Evolutionary conservation across 2,329 filamentous ascomycete genomes (phyloP).

Genomic region (Stagonosporopsis vannaccii): DNA sequence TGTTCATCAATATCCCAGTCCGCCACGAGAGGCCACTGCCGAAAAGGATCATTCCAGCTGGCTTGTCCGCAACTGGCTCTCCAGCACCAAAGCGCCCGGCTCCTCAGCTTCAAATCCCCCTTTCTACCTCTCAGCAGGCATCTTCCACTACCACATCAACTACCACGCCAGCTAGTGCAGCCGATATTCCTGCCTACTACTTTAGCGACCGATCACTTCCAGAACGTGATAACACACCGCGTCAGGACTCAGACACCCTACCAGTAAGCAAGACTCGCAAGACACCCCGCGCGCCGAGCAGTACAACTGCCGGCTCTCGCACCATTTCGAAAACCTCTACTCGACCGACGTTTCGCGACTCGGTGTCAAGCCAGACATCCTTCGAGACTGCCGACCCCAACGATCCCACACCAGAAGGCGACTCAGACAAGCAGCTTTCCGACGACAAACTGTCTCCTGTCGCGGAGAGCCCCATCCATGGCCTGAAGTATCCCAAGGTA

Average conservation of each 20-base stretch:
- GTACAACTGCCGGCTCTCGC: constrained; percentile 21
- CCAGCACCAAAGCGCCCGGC: constrained; percentile 16
- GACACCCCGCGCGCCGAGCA: constrained; percentile 32
- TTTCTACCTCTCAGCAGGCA: constrained; percentile 22
- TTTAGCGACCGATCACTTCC: constrained; percentile 32
- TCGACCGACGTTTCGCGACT: constrained; percentile 38
- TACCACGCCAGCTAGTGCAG: constrained; percentile 33
- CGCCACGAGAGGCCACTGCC: constrained; percentile 39
- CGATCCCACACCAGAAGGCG: constrained; percentile 57
- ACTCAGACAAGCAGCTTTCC: constrained; percentile 45
- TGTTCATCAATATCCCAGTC: constrained; percentile 44
- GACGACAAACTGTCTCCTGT: constrained; percentile 51
- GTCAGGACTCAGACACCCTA: constrained; percentile 10
- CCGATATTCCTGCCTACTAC: constrained; percentile 49
- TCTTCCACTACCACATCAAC: constrained; percentile 29
- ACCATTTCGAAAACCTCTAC: constrained; percentile 38
- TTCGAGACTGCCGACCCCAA: constrained; percentile 56
- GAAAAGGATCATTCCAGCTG: constrained; percentile 17
- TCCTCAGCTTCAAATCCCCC: constrained; percentile 13
- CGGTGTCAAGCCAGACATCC: constrained; percentile 50
- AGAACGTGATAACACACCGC: constrained; percentile 19
- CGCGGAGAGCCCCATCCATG: constrained; percentile 54
- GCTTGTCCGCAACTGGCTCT: constrained; percentile 17
- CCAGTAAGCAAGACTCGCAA: constrained; percentile 3
- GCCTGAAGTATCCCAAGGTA: constrained; percentile 57